phyloP scores from a whole-genome alignment of 2,329 filamentous ascomycete species.

The Lecanosticta acicola region DNA sequence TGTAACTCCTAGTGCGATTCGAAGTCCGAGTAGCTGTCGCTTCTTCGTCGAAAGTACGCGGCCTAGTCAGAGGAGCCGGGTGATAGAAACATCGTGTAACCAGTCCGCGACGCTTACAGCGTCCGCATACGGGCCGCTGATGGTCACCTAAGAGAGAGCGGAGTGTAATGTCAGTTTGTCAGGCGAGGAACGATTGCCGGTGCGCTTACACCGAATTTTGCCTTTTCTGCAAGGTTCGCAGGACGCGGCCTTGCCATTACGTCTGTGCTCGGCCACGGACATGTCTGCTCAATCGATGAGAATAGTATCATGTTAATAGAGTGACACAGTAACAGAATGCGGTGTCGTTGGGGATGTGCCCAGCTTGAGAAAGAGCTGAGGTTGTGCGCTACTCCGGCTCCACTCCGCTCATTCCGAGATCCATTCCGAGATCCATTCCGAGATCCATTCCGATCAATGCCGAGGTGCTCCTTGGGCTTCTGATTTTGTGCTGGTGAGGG shows the following conservation, averaged over 20 bases:
- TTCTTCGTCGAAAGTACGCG: neutral
- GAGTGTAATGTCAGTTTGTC: neutral
- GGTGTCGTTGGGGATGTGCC: neutral
- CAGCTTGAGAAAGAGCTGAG: neutral
- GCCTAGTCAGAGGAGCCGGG: slow-evolving; percentile 16
- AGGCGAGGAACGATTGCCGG: neutral
- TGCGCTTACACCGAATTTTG: slow-evolving; percentile 17
- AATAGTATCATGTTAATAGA: neutral
- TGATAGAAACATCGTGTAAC: slow-evolving; percentile 15
- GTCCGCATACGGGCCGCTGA: slow-evolving; percentile 12
- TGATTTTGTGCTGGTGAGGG: too few relatives aligned
- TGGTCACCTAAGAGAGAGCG: slow-evolving; percentile 4
- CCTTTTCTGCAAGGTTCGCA: slow-evolving; percentile 20
- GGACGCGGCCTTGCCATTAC: slow-evolving; percentile 18
- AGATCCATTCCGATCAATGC: neutral
- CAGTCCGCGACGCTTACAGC: slow-evolving; percentile 12
- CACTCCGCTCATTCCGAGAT: neutral
- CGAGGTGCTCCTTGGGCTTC: too few relatives aligned
- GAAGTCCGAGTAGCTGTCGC: neutral
- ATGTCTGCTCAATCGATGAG: neutral
- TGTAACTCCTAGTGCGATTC: neutral
- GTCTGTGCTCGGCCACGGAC: slow-evolving; percentile 8
- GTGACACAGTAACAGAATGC: neutral
- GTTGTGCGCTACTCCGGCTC: neutral
- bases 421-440: neutral